Evolutionary conservation across 805 yeast species (phyloP), one percentile per base, ranked within the genome.

Genomic region (Barnettozyma vustinii): DNA sequence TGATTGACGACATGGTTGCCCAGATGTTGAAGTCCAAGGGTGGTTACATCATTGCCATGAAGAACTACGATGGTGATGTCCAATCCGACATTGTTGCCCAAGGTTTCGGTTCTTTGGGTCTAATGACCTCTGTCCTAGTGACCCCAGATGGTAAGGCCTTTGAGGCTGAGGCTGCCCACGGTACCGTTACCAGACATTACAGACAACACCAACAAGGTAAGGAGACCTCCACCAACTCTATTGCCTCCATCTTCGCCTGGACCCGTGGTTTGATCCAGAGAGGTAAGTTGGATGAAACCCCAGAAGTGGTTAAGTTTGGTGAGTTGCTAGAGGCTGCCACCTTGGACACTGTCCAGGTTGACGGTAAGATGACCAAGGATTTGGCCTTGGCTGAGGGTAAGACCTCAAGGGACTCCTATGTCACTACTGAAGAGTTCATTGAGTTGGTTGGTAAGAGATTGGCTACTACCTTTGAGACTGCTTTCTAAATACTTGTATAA

Each of bases 1-100:
- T 86, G 62, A 86, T 86, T 54, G 94, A 86, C 66, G 94, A 86
- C 64, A 86, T 86, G 90, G 94, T 86, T 52, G 92, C 92, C 5
- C 94, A 86, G 68, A 86, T 86, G 94, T 69, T 86, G 62, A 86
- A 86, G 67, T 85, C 92, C 23, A 81, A 82, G 60, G 94, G 94
- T 61, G 94, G 94, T 6, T 86, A 77, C 62, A 78, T 85, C 53
- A 77, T 86, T 74, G 92, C 92, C 44, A 73, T 86, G 73, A 86
- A 86, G 68, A 86, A 86, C 68, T 86, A 86, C 63, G 94, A 86
- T 64, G 94, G 94, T 68, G 94, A 86, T 64, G 94, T 86, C 48
- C 89, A 84, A 67, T 80, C 87, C 7, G 94, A 86, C 65, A 85
- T 86, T 54, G 91, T 86, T 48, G 94, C 94, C 4, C 94, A 86